phyloP scores from a whole-genome alignment of 164 flowering plant genomes.

The Pachysandra terminalis region DNA sequence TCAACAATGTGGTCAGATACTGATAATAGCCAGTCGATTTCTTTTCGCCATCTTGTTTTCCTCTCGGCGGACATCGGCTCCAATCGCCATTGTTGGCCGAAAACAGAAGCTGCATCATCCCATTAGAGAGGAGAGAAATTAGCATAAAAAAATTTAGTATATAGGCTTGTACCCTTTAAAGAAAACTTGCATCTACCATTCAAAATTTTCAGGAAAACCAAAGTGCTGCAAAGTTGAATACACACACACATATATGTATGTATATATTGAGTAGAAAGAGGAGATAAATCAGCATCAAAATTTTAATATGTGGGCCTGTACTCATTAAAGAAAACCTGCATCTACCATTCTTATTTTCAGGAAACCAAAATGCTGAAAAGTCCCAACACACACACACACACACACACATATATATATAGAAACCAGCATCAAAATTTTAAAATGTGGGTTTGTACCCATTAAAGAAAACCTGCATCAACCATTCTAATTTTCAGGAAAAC shows the following conservation, averaged over 20 bases:
- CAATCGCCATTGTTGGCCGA: conserved; percentile 70
- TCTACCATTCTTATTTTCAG: no score
- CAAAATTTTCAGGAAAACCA: neutral
- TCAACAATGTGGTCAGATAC: conserved; percentile 93
- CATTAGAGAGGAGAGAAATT: neutral
- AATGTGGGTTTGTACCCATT: neutral
- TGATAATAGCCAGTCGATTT: conserved; percentile 86
- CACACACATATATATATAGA: no score
- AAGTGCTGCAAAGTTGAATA: neutral
- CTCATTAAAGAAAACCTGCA: neutral
- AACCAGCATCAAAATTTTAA: no score
- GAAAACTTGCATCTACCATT: neutral
- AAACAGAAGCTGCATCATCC: conserved; percentile 77
- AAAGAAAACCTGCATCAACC: neutral
- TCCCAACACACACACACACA: no score
- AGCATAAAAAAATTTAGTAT: neutral
- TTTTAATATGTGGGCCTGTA: no score
- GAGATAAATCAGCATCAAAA: no score
- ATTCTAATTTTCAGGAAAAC: no score
- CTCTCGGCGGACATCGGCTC: conserved; percentile 80
- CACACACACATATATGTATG: no score
- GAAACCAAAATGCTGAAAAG: no score
- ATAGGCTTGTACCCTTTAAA: neutral
- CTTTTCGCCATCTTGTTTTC: conserved; percentile 78
- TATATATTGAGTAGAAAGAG: no score